Evolutionary conservation across 2,329 filamentous ascomycete species (phyloP), one percentile per base, ranked within the genome.

Genomic region (Neonectria punicea): DNA sequence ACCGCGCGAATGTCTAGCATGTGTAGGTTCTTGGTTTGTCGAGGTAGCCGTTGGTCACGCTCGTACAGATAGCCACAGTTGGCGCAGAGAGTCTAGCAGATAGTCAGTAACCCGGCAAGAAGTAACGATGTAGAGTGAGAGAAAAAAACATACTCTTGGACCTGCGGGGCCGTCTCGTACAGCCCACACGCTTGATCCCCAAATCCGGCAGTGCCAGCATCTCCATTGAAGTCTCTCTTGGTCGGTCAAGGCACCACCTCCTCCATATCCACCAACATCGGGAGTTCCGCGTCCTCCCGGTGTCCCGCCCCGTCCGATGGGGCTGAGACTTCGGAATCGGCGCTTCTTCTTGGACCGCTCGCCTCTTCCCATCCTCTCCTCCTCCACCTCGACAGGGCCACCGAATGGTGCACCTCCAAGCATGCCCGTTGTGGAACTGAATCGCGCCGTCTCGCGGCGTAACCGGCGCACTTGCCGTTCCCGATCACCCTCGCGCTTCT

Each of bases 321-420:
- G 95, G 75, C 93, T 97, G 67, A 97, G 80, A 79, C 94, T 97
- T 71, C 94, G 88, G 83, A 98, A 97, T 28, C 94, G 87, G 69
- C 93, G 88, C 88, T 98, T 98, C 85, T 97, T 97, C 86, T 97
- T 98, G 73, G 92, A 96, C 50, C 95, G 85, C 80, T 98, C 95
- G 25, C 95, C 95, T 59, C 95, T 87, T 22, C 95, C 95, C 90
- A 98, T 94, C 5, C 93, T 88, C 75, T 97, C 93, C 75, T 98
- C 88, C 70, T 90, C 87, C 39, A 85, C 80, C 68, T 88, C 78
- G 14, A 86, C 81, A 5, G 85, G 82, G 4, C 83, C 81, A n/a
- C 84, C 84, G 62, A 89, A 82, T 2, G 93, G 91, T 50, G 91
- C 84, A n/a, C 92, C 90, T 32, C 92, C 91, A 4, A 91, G 83